Conservation (phyloP, 768 basidiomycete species). For the Trametes elegans region DNA sequence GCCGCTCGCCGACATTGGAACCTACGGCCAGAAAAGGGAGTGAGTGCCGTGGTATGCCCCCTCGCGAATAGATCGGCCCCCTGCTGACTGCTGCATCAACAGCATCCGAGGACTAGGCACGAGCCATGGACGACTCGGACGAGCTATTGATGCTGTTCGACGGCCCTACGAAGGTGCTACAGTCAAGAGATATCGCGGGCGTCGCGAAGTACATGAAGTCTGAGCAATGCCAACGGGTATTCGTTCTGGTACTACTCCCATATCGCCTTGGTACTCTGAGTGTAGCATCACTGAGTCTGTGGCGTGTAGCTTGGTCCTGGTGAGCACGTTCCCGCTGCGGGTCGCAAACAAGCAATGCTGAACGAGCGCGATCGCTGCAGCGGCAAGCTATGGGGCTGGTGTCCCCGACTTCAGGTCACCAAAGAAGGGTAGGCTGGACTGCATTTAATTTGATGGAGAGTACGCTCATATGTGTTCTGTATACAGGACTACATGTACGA, state of each 20-base stretch:
- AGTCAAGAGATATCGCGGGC: constrained; percentile 38
- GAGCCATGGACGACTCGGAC: constrained; percentile 14
- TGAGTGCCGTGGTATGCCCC: too few species aligned
- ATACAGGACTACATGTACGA: constrained; percentile 30
- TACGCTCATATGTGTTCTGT: not conserved
- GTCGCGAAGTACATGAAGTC: constrained; percentile 72
- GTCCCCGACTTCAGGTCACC: constrained; percentile 56
- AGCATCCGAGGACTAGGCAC: not conserved
- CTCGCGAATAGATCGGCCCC: too few species aligned
- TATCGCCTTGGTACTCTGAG: not conserved
- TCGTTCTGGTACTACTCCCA: constrained; percentile 63
- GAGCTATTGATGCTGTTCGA: constrained; percentile 23
- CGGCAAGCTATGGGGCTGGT: constrained; percentile 41
- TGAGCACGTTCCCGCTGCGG: too few species aligned
- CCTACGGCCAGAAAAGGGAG: too few species aligned
- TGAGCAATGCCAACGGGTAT: constrained; percentile 61
- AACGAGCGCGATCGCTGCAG: too few species aligned
- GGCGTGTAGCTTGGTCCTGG: constrained; percentile 61
- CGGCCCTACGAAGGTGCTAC: constrained; percentile 29
- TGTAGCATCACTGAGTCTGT: not conserved
- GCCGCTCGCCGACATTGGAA: too few species aligned
- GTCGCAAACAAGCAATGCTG: too few species aligned
- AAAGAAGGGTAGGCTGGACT: constrained; percentile 31
- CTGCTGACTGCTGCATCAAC: not conserved
- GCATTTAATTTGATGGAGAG: constrained; percentile 23